Evolutionary conservation across 2,329 filamentous ascomycete species (phyloP).

Genomic region (Cladosporium sp.): DNA sequence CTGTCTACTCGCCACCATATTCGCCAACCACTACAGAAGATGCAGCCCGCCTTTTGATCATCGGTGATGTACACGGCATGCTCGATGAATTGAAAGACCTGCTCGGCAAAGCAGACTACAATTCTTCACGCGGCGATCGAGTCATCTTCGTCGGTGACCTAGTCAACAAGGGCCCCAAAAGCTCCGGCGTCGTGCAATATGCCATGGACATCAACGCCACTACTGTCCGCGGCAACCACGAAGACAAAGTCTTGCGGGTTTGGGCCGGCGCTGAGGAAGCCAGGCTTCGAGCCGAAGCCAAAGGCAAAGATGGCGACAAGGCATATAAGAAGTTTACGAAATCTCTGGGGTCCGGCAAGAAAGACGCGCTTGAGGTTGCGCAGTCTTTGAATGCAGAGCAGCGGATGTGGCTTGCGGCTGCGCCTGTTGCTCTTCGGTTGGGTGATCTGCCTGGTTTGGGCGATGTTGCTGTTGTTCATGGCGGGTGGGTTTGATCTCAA

Average conservation of each 20-base stretch:
- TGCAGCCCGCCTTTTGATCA: conserved; percentile 5
- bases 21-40: neutral
- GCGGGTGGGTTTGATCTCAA: neutral
- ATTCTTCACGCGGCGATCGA: neutral
- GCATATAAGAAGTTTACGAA: conserved; percentile 10
- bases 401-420: conserved; percentile 1
- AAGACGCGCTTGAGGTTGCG: conserved; percentile 1
- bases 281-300: neutral
- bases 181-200: conserved; percentile 12
- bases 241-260: conserved; percentile 19
- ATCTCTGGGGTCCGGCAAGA: conserved; percentile 5
- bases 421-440: conserved; percentile 7
- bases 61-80: conserved; percentile 20
- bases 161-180: conserved; percentile 17
- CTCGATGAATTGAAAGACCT: conserved; percentile 6
- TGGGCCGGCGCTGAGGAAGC: conserved; percentile 13
- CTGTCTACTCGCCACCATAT: conserved; percentile 6
- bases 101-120: neutral
- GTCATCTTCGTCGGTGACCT: conserved; percentile 16
- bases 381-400: conserved; percentile 4
- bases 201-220: conserved; percentile 18
- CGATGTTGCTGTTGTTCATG: conserved; percentile 13
- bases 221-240: conserved; percentile 21
- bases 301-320: conserved; percentile 15
- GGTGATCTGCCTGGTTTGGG: conserved; percentile 1